Base-by-base conservation (phyloP, 129 eudicot genomes). In the Artemisia argyi region DNA sequence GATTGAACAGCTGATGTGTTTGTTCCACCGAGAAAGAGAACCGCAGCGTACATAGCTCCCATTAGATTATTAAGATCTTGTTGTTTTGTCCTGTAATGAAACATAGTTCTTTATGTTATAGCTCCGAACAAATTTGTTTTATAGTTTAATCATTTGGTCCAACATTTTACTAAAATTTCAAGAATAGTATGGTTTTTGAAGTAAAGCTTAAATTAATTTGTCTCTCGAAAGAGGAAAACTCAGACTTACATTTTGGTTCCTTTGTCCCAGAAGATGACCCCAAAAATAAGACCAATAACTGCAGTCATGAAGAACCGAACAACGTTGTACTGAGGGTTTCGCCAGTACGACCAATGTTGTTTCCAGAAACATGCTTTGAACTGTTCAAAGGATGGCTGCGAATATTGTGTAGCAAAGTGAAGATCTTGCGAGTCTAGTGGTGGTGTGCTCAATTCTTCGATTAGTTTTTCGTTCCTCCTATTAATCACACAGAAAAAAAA, bases 351-450 rank as follows among this genome's bases (percentile, higher is more conserved):
- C 84, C 81, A 86, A 61, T 86, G 78, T 59, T 86, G 93, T 79
- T 92, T 92, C 97, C 97, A 92, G 74, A 89, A 85, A 77, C 97
- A 92, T 3, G 94, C 97, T 61, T 61, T 84, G 68, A 80, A 85
- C 20, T 92, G 97, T 35, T 81, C 76, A 7, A 85, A 58, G 54
- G 81, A 85, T 3, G 96, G 82, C 20, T 84, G 97, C 0, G 97
- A 79, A 71, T 78, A 85, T 71, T 79, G 83, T 3, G 96, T 92
- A 8, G 91, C 89, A 75, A 92, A 92, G 63, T 65, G 83, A 32
- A 89, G 83, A 71, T 89, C 96, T 15, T 89, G 72, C 4, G 93
- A 83, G n/a, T 71, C 89, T 44, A 80, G 39, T 44, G 82, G 83
- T 20, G 97, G 91, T 22, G 73, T 76, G 76, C 91, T 86, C 4